Percentiles rank a stretch among this genome's conserved stretches.
Conservation (phyloP, 2,329 filamentous ascomycete species). For the Ophiostoma sp. region DNA sequence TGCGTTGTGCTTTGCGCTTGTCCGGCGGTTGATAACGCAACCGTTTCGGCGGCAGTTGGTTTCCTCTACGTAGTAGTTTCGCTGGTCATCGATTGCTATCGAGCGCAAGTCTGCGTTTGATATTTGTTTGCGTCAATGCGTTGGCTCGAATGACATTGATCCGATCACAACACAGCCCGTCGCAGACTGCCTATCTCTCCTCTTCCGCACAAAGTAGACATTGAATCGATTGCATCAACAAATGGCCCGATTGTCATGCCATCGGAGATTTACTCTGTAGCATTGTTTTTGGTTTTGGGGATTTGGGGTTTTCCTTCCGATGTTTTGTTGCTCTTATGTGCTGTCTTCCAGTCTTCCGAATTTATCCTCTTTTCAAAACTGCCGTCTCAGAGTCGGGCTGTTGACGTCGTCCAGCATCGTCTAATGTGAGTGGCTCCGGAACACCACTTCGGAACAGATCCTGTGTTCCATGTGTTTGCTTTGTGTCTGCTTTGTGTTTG, state of each 20-base stretch:
- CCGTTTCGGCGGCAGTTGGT: background rate
- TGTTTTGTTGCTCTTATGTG: background rate
- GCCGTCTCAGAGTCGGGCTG: background rate
- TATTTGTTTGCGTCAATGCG: background rate
- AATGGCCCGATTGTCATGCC: conserved; percentile 4
- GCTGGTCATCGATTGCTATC: background rate
- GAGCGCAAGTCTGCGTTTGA: background rate
- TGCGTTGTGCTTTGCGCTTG: background rate
- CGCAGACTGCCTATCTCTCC: conserved; percentile 1
- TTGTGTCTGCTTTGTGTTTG: conserved; percentile 5
- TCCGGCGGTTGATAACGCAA: background rate
- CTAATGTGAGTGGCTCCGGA: background rate
- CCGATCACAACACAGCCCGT: background rate
- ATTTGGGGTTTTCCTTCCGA: background rate
- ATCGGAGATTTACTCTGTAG: background rate
- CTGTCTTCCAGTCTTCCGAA: background rate
- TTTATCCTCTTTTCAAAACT: background rate
- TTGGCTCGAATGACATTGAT: background rate
- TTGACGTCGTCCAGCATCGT: background rate
- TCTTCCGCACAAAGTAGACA: no score
- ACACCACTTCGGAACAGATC: background rate
- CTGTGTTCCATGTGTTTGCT: conserved; percentile 8
- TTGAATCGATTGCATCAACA: background rate
- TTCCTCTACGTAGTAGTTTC: background rate
- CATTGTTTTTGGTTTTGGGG: background rate